Base-by-base conservation (phyloP, 2,329 filamentous ascomycete genomes). In the Xenoacremonium recifei region DNA sequence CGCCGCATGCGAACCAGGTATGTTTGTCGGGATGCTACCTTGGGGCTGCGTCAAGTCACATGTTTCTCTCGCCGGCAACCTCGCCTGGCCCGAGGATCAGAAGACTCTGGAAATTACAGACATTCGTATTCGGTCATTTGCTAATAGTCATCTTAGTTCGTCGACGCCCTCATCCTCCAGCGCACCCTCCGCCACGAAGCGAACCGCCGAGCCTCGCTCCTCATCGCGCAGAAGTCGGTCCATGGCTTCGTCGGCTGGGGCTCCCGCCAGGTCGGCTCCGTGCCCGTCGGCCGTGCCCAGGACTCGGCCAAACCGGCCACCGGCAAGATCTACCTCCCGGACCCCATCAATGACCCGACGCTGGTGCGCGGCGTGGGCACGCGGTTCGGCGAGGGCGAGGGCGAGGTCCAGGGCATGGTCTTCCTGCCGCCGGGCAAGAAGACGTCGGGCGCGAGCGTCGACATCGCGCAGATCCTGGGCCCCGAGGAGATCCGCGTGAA, bases 171-270 rank as follows among this genome's bases (percentile, higher is more conserved):
- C 38, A 87, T 97, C 53, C 79, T 99, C 39, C 95, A 96, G 80
- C 85, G 91, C 51, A 89, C 90, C 12, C 80, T 97, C 44, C 87
- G 89, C 51, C 85, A 81, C 61, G 91, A 96, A 70, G 86, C 90
- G 40, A 84, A 86, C 53, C 87, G 93, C 53, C 88, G 93, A 40
- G 89, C 96, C 44, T 89, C 90, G 39, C 91, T 95, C 60, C 80
- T 99, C 37, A 93, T 96, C 48, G 93, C 93, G 17, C 91, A 95
- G 57, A 97, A 96, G 64, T 96, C 91, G 3, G 95, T 97, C 69
- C 83, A 89, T 58, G 84, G 92, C 62, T 95, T 97, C 62, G 90
- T 99, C 58, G 93, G 93, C 31, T 85, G 85, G 72, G 79, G 89
- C 51, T 91, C 93, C 19, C 80, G 87, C 39, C 81, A 89, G 63